Evolutionary conservation across 2,329 filamentous ascomycete genomes (phyloP).

Genomic region (Bipolaris gigantea): DNA sequence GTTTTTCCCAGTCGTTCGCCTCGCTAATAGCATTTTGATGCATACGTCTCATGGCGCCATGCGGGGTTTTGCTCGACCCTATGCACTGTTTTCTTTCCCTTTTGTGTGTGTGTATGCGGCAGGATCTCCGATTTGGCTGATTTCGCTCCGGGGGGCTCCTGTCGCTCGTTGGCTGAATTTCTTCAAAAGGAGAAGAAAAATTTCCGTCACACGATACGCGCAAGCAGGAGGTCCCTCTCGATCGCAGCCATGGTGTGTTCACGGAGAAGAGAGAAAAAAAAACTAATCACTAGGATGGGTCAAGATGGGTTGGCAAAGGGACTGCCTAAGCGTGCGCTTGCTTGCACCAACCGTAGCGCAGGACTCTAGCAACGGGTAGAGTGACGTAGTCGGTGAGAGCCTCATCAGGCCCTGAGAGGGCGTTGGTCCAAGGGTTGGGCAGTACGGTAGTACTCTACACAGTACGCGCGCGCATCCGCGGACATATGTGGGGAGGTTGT

Average conservation of each 20-base stretch:
- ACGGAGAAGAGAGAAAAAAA: not conserved
- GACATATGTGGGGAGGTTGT: conserved; percentile 4
- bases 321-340: not conserved
- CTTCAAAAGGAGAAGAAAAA: not conserved
- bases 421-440: conserved; percentile 1
- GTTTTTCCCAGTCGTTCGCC: not conserved
- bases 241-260: not conserved
- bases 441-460: not conserved
- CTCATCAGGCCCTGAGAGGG: conserved; percentile 9
- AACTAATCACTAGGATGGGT: not conserved
- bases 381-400: conserved; percentile 31
- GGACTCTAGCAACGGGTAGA: not conserved
- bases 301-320: not conserved
- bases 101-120: not conserved
- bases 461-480: conserved; percentile 2
- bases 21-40: not conserved
- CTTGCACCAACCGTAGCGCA: not conserved
- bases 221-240: not conserved
- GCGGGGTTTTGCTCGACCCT: not conserved
- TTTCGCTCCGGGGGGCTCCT: not conserved
- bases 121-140: not conserved
- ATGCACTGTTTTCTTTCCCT: not conserved
- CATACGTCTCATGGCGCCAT: not conserved
- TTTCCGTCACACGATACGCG: not conserved
- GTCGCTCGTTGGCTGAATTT: not conserved